phyloP scores from a whole-genome alignment of 2,329 filamentous ascomycete species.

The Pseudovirgaria hyperparasitica region DNA sequence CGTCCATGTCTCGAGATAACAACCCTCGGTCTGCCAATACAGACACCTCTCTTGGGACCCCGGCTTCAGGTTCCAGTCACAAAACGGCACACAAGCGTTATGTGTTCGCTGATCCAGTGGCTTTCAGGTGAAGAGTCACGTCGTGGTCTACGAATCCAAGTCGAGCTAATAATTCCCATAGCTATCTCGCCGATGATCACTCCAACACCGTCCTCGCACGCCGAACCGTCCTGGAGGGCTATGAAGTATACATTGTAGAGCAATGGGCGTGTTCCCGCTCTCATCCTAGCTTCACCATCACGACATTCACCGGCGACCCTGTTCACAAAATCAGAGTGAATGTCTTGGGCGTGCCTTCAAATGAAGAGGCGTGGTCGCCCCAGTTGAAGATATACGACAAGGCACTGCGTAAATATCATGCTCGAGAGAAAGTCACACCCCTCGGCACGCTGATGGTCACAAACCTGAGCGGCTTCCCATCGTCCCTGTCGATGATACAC shows the following conservation, averaged over 20 bases:
- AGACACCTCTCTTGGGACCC: too few relatives aligned
- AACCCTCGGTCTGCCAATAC: too few relatives aligned
- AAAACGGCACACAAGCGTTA: too few relatives aligned
- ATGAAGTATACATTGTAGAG: slow-evolving; percentile 88
- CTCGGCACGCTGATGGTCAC: slow-evolving; percentile 86
- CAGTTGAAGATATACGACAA: slow-evolving; percentile 74
- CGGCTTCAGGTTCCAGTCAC: too few relatives aligned
- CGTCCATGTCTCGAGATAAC: too few relatives aligned
- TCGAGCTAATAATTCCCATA: slow-evolving; percentile 3
- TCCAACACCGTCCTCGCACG: slow-evolving; percentile 64
- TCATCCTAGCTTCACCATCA: slow-evolving; percentile 83
- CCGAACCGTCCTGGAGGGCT: slow-evolving; percentile 58
- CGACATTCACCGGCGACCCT: slow-evolving; percentile 81
- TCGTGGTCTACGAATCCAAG: neutral
- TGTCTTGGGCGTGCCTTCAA: slow-evolving; percentile 68
- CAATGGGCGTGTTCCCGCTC: slow-evolving; percentile 93
- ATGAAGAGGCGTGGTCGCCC: slow-evolving; percentile 69
- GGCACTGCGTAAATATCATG: slow-evolving; percentile 74
- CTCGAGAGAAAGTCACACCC: slow-evolving; percentile 66
- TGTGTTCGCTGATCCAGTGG: slow-evolving; percentile 53
- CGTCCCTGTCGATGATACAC: slow-evolving; percentile 79
- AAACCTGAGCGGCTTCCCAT: slow-evolving; percentile 84
- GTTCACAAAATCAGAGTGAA: slow-evolving; percentile 67
- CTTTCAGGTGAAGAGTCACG: slow-evolving; percentile 34
- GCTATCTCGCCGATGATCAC: slow-evolving; percentile 74